Conservation (phyloP, 2,329 filamentous ascomycete genomes). For the Aureobasidium sp. region DNA sequence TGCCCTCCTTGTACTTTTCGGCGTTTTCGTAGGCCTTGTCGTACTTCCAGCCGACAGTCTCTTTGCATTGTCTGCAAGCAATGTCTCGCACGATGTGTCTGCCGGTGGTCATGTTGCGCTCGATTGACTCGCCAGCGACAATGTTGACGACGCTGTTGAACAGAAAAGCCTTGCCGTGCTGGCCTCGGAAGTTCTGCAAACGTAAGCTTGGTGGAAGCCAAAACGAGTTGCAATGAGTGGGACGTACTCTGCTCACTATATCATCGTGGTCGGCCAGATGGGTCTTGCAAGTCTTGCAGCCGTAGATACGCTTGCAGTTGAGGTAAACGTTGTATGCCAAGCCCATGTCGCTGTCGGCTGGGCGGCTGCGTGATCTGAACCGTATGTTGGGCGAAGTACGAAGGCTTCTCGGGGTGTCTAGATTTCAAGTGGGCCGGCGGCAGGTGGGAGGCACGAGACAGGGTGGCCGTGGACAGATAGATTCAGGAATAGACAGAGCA, state of each 20-base stretch:
- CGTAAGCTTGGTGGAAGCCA: conserved; percentile 5
- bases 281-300: conserved; percentile 77
- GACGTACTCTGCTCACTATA: conserved; percentile 80
- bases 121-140: conserved; percentile 71
- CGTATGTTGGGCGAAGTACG: conserved; percentile 9
- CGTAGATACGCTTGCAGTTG: conserved; percentile 21
- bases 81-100: conserved; percentile 93
- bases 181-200: conserved; percentile 85
- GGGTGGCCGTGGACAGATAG: not conserved
- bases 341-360: conserved; percentile 18
- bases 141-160: conserved; percentile 94
- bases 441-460: not conserved
- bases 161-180: conserved; percentile 96
- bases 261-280: conserved; percentile 93
- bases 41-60: conserved; percentile 96
- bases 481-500: not conserved
- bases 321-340: conserved; percentile 22
- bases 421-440: not conserved
- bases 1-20: conserved; percentile 99
- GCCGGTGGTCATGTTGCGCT: conserved; percentile 97
- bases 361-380: conserved; percentile 14
- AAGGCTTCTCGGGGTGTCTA: not conserved
- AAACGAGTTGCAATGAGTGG: not conserved
- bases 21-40: conserved; percentile 88
- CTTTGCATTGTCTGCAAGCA: conserved; percentile 80